These are phyloP conservation scores for Phylloporus arenicola DNA, from an alignment of 768 basidiomycete species.

Conservation along the genomic window DNA sequence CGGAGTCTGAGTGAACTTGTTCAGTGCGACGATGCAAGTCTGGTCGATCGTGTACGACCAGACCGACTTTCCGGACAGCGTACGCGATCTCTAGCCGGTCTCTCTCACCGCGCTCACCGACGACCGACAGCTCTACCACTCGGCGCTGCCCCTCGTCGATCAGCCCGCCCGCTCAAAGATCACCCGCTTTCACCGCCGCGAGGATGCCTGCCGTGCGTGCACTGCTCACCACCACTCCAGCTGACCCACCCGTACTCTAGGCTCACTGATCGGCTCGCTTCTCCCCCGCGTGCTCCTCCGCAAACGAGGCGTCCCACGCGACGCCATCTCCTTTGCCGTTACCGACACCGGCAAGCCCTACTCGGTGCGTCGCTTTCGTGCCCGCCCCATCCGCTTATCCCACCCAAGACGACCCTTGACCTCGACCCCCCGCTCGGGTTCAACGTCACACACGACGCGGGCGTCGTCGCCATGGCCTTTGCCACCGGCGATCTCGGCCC, in stretches of 20 bases:
- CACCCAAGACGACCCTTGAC: slow-evolving; percentile 38
- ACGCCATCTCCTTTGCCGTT: slow-evolving; percentile 45
- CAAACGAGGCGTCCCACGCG: slow-evolving; percentile 47
- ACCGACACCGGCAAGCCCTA: slow-evolving; percentile 75
- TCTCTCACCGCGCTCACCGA: neutral
- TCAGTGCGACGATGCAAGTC: slow-evolving; percentile 35
- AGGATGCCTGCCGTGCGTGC: slow-evolving; percentile 65
- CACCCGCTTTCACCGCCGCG: slow-evolving; percentile 60
- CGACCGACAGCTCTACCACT: slow-evolving; percentile 51
- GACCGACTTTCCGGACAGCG: slow-evolving; percentile 31
- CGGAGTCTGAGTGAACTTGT: slow-evolving; percentile 20
- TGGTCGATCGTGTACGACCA: slow-evolving; percentile 38
- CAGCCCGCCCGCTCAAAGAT: slow-evolving; percentile 50
- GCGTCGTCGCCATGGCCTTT: slow-evolving; percentile 62
- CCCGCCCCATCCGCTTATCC: slow-evolving; percentile 4
- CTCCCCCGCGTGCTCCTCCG: slow-evolving; percentile 61
- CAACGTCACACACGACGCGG: slow-evolving; percentile 81
- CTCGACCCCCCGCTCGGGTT: slow-evolving; percentile 59
- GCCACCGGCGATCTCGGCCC: slow-evolving; percentile 44
- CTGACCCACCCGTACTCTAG: slow-evolving; percentile 33
- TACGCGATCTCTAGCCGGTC: slow-evolving; percentile 17
- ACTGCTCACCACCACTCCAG: neutral
- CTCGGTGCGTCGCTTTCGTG: slow-evolving; percentile 42
- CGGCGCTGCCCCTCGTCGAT: slow-evolving; percentile 56
- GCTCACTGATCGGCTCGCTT: slow-evolving; percentile 72